Evolutionary conservation across 2,329 filamentous ascomycete species (phyloP).

Genomic region (Epichloe hybrida): DNA sequence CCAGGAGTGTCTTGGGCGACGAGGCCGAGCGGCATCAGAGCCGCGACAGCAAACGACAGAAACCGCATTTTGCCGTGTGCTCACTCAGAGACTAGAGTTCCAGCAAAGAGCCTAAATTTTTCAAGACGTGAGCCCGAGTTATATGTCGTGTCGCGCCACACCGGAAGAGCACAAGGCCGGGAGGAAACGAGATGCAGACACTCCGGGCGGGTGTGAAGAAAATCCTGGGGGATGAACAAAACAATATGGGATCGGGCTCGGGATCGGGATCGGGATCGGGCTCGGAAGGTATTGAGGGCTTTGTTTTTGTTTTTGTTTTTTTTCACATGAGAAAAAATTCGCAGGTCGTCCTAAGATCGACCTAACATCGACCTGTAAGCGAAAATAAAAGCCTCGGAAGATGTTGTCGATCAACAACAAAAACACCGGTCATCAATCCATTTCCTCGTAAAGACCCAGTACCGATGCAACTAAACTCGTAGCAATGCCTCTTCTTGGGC

Average conservation of each 20-base stretch:
- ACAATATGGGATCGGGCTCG: conserved; percentile 2
- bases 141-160: neutral
- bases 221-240: neutral
- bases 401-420: neutral
- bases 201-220: neutral
- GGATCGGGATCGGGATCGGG: neutral
- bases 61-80: conserved; percentile 20
- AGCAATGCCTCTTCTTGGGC: conserved; percentile 5
- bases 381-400: conserved; percentile 1
- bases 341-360: neutral
- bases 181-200: neutral
- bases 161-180: neutral
- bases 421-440: neutral
- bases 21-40: conserved; percentile 20
- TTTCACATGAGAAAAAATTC: neutral
- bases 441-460: neutral
- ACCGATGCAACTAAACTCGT: conserved; percentile 4
- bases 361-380: neutral
- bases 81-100: neutral
- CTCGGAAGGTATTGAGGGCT: no score
- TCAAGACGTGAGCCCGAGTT: neutral
- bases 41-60: conserved; percentile 20
- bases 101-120: neutral
- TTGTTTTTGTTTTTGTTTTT: neutral
- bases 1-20: conserved; percentile 14